Base-by-base conservation (phyloP, 2,329 filamentous ascomycete genomes). In the Alternaria sp. region DNA sequence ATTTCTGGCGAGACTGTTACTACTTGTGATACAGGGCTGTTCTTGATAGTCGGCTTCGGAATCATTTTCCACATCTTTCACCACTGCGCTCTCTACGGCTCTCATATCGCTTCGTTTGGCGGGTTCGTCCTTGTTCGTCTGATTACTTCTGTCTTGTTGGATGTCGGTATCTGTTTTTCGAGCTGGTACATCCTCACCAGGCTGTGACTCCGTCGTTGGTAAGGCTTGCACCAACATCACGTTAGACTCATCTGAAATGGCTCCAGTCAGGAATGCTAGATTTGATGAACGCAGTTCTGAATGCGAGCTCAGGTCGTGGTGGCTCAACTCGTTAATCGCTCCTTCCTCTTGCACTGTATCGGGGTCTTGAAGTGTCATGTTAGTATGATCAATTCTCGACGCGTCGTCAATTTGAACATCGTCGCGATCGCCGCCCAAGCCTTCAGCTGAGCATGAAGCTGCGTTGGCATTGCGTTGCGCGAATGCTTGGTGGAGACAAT, bases 401-500 rank as follows among this genome's bases (percentile, higher is more conserved):
- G 55, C 58, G 18, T 57, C 50, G 54, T 70, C 41, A 5, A 43
- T 9, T 32, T 62, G 66, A 66, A 59, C 50, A 58, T 59, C 59
- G 10, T 40, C 32, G n/a, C 36, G 57, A 64, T 66, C 64, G 51
- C 38, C 58, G 54, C 28, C 46, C 62, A 66, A 67, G 65, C 50
- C 41, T 53, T 54, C 59, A 54, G 49, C 28, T n/a, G 34, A 16
- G 34, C 14, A 38, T n/a, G 16, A 38, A 38, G 16, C 34, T 43
- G 50, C 20, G 34, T 63, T 65, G 57, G 64, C 62, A 62, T 36
- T 25, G 41, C 40, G 18, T 32, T 62, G 45, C 50, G 52, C 44
- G 18, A 40, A 50, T 32, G 60, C 66, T 71, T 71, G 64, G 63
- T 64, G 57, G 61, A 57, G 30, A 52, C 48, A 12, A 18, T 55